Conservation (phyloP, 768 basidiomycete species). For the Lyophyllum shimeji region DNA sequence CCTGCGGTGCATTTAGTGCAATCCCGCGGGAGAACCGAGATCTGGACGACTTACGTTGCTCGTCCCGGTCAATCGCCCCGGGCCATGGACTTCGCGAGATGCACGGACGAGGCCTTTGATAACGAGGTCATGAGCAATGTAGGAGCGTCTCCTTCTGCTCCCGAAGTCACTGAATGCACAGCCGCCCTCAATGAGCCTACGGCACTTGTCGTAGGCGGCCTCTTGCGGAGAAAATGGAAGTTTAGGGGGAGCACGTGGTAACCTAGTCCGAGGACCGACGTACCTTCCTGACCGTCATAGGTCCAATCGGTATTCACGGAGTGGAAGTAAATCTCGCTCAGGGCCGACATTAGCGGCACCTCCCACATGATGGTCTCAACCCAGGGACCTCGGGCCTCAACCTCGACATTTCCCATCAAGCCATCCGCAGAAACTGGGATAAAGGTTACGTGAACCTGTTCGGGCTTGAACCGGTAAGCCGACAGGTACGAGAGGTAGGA, state of each 20-base stretch:
- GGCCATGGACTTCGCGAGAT: conserved; percentile 41
- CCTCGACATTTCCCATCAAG: conserved; percentile 62
- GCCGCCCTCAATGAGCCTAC: conserved; percentile 56
- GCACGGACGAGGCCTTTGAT: conserved; percentile 70
- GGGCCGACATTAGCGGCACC: conserved; percentile 89
- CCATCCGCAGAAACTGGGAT: conserved; percentile 52
- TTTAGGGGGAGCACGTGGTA: not conserved
- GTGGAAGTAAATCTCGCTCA: conserved; percentile 88
- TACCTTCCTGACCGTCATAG: conserved; percentile 80
- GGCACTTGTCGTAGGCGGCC: conserved; percentile 70
- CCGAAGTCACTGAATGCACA: conserved; percentile 86
- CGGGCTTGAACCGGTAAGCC: conserved; percentile 68
- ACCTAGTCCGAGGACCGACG: conserved; percentile 8
- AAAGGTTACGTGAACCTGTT: conserved; percentile 69
- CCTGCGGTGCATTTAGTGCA: conserved; percentile 39
- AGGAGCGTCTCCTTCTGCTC: conserved; percentile 77
- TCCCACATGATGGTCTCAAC: conserved; percentile 91
- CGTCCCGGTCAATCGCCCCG: conserved; percentile 74
- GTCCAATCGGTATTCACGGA: conserved; percentile 79
- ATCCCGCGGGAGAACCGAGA: not conserved
- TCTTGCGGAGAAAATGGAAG: conserved; percentile 41
- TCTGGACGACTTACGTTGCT: conserved; percentile 69
- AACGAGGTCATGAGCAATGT: conserved; percentile 74
- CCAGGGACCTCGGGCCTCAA: conserved; percentile 76
- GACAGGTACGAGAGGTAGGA: conserved; percentile 79